Percentiles rank a stretch among this genome's conserved stretches.
Conservation (phyloP, 2,329 filamentous ascomycete genomes). For the Ascosphaera acerosa region DNA sequence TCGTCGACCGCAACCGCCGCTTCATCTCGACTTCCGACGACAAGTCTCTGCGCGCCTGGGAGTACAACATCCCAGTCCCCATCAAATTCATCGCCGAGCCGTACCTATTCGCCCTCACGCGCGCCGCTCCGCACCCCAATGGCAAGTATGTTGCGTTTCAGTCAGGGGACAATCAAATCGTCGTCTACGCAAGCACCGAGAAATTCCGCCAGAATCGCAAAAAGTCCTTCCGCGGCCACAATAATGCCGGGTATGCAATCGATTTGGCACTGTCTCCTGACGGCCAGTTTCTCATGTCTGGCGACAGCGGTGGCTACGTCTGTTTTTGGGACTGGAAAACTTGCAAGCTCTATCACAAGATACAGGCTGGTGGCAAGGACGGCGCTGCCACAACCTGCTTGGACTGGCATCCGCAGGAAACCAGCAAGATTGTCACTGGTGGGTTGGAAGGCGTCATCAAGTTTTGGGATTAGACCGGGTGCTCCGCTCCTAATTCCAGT, state of each 20-base stretch:
- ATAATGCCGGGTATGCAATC: slow-evolving; percentile 81
- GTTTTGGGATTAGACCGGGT: slow-evolving; percentile 98
- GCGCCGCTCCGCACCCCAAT: slow-evolving; percentile 57
- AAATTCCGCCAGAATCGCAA: slow-evolving; percentile 95
- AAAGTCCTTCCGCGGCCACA: slow-evolving; percentile 88
- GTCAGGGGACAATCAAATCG: slow-evolving; percentile 82
- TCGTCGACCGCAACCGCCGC: slow-evolving; percentile 77
- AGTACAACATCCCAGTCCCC: slow-evolving; percentile 92
- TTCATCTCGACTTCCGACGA: slow-evolving; percentile 98
- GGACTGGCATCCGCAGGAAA: slow-evolving; percentile 95
- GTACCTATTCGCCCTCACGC: slow-evolving; percentile 92
- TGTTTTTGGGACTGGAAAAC: slow-evolving; percentile 99
- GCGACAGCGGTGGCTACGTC: slow-evolving; percentile 68
- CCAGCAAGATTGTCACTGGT: slow-evolving; percentile 74
- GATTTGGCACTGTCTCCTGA: slow-evolving; percentile 75
- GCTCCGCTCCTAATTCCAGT: too few species aligned
- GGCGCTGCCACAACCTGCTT: slow-evolving; percentile 64
- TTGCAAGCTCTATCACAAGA: slow-evolving; percentile 96
- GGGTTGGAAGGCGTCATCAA: slow-evolving; percentile 72
- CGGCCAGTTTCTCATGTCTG: slow-evolving; percentile 68
- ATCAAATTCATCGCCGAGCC: slow-evolving; percentile 97
- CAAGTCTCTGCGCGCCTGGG: slow-evolving; percentile 88
- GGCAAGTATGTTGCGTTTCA: slow-evolving; percentile 92
- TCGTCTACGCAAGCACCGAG: slow-evolving; percentile 83
- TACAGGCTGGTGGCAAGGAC: slow-evolving; percentile 41